Conservation (phyloP, 2,329 filamentous ascomycete species). For the Annulohypoxylon truncatum region DNA sequence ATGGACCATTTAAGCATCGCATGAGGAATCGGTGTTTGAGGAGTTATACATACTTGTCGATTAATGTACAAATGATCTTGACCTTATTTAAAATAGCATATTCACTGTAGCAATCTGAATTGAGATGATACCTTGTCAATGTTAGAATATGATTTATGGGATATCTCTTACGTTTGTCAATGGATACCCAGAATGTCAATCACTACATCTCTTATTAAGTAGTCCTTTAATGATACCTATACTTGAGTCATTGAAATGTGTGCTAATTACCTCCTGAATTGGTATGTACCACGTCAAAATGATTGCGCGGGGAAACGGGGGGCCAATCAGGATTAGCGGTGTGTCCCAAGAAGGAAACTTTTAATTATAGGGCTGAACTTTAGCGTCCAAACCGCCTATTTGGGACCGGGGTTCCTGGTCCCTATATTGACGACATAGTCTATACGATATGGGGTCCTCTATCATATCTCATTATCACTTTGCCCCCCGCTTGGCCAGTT, state of each 20-base stretch:
- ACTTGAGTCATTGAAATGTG: too few relatives aligned
- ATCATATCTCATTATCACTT: background rate
- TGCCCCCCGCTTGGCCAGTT: background rate
- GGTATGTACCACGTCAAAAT: background rate
- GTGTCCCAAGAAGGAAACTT: conserved; percentile 5
- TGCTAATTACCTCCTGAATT: too few relatives aligned
- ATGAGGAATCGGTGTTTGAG: conserved; percentile 28
- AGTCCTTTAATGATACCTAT: too few relatives aligned
- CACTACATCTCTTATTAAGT: too few relatives aligned
- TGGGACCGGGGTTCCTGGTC: too few relatives aligned
- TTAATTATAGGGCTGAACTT: background rate
- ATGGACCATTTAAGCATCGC: conserved; percentile 29
- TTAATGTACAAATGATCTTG: conserved; percentile 13
- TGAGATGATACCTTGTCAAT: background rate
- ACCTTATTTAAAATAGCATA: conserved; percentile 52
- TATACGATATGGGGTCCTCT: too few relatives aligned
- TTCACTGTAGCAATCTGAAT: background rate
- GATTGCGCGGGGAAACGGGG: background rate
- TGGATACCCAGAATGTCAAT: too few relatives aligned
- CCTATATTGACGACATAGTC: too few relatives aligned
- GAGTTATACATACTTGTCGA: conserved; percentile 20
- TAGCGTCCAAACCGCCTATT: too few relatives aligned
- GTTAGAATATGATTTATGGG: background rate
- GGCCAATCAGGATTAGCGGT: background rate
- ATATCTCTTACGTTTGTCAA: background rate